These are phyloP conservation scores for Fusarium duplospermum DNA, from an alignment of 2,329 filamentous ascomycete species.

Conservation along the genomic window DNA sequence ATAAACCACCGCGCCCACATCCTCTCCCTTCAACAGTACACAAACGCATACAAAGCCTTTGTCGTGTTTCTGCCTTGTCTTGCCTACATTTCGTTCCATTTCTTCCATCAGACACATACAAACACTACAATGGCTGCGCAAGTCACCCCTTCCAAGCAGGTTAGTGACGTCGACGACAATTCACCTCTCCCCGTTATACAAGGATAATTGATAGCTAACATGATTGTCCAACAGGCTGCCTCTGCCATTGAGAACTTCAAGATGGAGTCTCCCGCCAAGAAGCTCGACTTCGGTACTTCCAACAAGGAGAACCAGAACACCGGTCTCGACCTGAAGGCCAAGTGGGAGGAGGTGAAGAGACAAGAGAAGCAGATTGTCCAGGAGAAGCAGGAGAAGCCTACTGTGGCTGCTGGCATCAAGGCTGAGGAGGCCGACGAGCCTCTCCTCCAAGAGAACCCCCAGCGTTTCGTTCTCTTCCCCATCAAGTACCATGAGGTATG, in stretches of 20 bases:
- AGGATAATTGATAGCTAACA: constrained; percentile 48
- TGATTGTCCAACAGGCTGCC: constrained; percentile 72
- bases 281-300: constrained; percentile 78
- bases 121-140: constrained; percentile 76
- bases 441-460: constrained; percentile 92
- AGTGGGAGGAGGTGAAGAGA: constrained; percentile 60
- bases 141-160: constrained; percentile 72
- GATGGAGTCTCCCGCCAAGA: constrained; percentile 94
- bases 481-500: constrained; percentile 99
- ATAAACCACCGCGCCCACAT: constrained; percentile 47
- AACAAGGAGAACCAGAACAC: constrained; percentile 85
- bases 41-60: constrained; percentile 36
- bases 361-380: constrained; percentile 52
- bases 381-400: background rate
- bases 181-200: background rate
- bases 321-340: constrained; percentile 67
- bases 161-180: constrained; percentile 51
- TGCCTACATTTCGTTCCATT: constrained; percentile 1
- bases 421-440: constrained; percentile 85
- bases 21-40: constrained; percentile 29
- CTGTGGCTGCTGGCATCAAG: constrained; percentile 65
- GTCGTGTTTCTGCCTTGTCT: constrained; percentile 28
- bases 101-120: constrained; percentile 10
- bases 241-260: constrained; percentile 88
- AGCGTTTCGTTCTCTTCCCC: constrained; percentile 97